Percentiles rank a stretch among this genome's conserved stretches.
phyloP scores from a whole-genome alignment of 2,329 filamentous ascomycete species.

The Fusarium napiforme region DNA sequence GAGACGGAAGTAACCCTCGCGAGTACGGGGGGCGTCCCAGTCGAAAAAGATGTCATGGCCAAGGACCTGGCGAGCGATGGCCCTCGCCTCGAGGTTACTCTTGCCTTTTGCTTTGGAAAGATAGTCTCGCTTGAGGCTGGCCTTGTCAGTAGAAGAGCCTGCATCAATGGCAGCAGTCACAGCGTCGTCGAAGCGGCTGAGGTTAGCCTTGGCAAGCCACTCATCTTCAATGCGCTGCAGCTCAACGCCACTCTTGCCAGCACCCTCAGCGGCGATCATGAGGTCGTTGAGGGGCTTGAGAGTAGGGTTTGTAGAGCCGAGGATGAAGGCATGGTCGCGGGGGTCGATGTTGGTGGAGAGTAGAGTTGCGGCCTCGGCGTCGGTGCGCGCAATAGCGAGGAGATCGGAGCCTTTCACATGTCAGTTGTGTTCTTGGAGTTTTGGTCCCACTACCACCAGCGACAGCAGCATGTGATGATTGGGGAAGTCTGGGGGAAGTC shows the following conservation, averaged over 20 bases:
- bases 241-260: conserved; percentile 81
- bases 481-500: conserved; percentile 7
- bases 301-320: conserved; percentile 86
- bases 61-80: conserved; percentile 79
- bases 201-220: conserved; percentile 81
- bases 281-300: conserved; percentile 89
- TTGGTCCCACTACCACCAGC: background rate
- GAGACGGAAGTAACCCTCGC: conserved; percentile 95
- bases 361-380: conserved; percentile 96
- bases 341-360: conserved; percentile 97
- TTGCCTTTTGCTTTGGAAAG: conserved; percentile 78
- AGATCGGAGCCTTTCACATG: conserved; percentile 76
- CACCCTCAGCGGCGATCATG: conserved; percentile 85
- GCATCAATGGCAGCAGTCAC: conserved; percentile 84
- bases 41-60: conserved; percentile 89
- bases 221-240: conserved; percentile 93
- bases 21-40: conserved; percentile 92
- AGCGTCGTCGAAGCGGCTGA: conserved; percentile 91
- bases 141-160: conserved; percentile 74
- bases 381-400: conserved; percentile 90
- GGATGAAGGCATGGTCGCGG: conserved; percentile 93
- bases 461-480: conserved; percentile 27
- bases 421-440: conserved; percentile 11
- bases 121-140: conserved; percentile 74
- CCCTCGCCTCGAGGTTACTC: conserved; percentile 83